These are phyloP conservation scores for Calophaca sinica DNA, from an alignment of 306 rosid species.

Conservation along the genomic window DNA sequence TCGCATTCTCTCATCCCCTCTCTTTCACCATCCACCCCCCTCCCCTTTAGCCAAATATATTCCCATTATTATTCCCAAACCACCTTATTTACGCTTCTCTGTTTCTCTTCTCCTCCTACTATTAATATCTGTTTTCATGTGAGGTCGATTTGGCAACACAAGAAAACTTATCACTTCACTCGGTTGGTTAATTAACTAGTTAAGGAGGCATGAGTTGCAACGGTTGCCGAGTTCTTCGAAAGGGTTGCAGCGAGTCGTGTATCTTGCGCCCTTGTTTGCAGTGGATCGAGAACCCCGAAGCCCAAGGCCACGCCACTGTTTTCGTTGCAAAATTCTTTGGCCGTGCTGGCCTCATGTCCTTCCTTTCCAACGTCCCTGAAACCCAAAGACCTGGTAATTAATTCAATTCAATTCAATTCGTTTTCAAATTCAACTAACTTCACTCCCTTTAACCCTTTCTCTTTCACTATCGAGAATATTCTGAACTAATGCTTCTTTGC, in stretches of 20 bases:
- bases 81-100: no score
- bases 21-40: background rate
- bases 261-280: slow-evolving; percentile 86
- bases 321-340: slow-evolving; percentile 98
- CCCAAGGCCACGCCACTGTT: slow-evolving; percentile 97
- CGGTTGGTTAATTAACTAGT: background rate
- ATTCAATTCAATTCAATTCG: slow-evolving; percentile 7
- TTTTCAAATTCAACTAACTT: no score
- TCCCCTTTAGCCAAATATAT: no score
- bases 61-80: background rate
- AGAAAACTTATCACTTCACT: background rate
- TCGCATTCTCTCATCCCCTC: slow-evolving; percentile 36
- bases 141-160: background rate
- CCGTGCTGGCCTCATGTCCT: slow-evolving; percentile 97
- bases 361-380: slow-evolving; percentile 88
- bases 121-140: slow-evolving; percentile 34
- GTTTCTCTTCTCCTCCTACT: background rate
- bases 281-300: slow-evolving; percentile 85
- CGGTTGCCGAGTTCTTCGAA: slow-evolving; percentile 97
- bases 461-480: background rate
- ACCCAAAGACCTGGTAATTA: slow-evolving; percentile 81
- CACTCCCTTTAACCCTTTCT: no score
- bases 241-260: slow-evolving; percentile 95
- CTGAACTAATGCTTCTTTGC: background rate
- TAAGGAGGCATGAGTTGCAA: slow-evolving; percentile 84